Conservation (phyloP, 768 basidiomycete genomes). For the Porphyrellus cyaneotinctus region DNA sequence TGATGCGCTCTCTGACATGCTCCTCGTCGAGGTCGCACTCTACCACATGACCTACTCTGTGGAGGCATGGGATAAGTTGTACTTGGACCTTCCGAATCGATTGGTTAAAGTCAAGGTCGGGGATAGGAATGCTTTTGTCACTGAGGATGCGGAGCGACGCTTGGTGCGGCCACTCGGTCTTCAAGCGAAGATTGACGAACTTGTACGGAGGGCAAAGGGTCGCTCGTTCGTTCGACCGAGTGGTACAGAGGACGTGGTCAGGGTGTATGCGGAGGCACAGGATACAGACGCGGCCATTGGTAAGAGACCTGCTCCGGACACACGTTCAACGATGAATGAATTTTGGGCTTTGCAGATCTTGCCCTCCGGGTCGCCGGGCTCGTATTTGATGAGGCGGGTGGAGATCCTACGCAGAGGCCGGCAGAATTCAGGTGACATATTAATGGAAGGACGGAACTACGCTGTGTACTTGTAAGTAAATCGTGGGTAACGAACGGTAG, state of each 20-base stretch:
- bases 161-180: constrained; percentile 76
- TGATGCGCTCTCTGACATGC: constrained; percentile 93
- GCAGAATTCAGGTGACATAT: constrained; percentile 70
- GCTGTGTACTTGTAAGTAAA: constrained; percentile 3
- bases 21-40: constrained; percentile 90
- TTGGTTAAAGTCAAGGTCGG: constrained; percentile 89
- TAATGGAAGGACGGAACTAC: background rate
- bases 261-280: constrained; percentile 93
- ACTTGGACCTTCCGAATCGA: constrained; percentile 91
- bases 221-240: constrained; percentile 94
- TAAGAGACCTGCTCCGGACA: constrained; percentile 29
- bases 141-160: constrained; percentile 89
- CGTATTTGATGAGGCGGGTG: constrained; percentile 79
- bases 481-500: too few relatives aligned
- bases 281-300: constrained; percentile 76
- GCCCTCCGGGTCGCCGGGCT: constrained; percentile 82
- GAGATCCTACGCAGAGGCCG: constrained; percentile 73
- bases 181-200: constrained; percentile 78
- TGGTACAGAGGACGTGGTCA: constrained; percentile 96
- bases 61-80: constrained; percentile 87
- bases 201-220: constrained; percentile 79
- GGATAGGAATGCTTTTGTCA: constrained; percentile 80
- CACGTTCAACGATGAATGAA: constrained; percentile 1
- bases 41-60: constrained; percentile 83
- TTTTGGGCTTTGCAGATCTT: constrained; percentile 50